Base-by-base conservation (phyloP, 2,329 filamentous ascomycete genomes). In the Ophiostoma sp. region DNA sequence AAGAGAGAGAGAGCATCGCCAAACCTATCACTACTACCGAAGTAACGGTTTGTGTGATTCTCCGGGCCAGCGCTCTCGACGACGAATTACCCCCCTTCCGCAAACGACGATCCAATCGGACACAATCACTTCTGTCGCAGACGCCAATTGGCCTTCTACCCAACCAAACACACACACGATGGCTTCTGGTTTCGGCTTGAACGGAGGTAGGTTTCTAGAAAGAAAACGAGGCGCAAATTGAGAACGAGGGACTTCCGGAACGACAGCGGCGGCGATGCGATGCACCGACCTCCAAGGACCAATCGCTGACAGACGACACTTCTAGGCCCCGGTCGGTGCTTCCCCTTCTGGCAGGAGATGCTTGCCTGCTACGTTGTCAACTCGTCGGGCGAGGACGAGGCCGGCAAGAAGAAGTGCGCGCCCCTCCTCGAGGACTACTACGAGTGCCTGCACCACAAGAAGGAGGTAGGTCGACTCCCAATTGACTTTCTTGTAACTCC, bases 301-400 rank as follows among this genome's bases (percentile, higher is more conserved):
- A 42, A 25, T 75, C 8, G 70, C 72, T 73, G 39, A 73, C 69
- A 45, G 15, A n/a, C 19, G 22, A 48, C 45, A 17, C 66, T 74
- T 5, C 78, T 50, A 90, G 88, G 88, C 79, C 87, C 88, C 76
- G 86, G 85, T 78, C 93, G 95, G 84, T 99, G 96, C 90, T 98
- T 97, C 87, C 93, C 95, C 81, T 99, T 98, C 90, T 99, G 96
- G 96, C 96, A 99, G 86, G 96, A 99, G 85, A 91, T 98, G 77
- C 92, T 99, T 82, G 94, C 94, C 80, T 99, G 96, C 90, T 99
- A 99, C 83, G 94, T 98, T 75, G 91, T 97, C 81, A 98, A 98
- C 86, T 94, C 94, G 72, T 89, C 88, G 77, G 86, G 92, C 77
- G 92, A 95, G 72, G 92, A 95, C 80, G 87, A 90, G 78, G 89